phyloP scores from a whole-genome alignment of 2,329 filamentous ascomycete genomes.

The Karstenula rhodostoma region DNA sequence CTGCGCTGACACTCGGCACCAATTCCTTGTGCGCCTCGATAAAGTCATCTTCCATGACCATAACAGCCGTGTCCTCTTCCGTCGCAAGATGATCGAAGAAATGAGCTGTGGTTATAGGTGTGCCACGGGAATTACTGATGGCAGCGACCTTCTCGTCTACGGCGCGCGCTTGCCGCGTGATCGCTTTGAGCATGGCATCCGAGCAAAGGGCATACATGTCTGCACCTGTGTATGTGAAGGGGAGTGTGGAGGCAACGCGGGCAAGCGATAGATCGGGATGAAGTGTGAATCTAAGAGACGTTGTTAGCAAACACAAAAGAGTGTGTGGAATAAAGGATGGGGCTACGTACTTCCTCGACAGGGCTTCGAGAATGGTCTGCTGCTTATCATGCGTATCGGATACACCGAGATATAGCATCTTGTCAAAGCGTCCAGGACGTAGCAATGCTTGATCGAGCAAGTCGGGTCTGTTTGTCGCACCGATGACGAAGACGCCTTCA shows the following conservation, averaged over 20 bases:
- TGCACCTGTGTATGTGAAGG: constrained; percentile 96
- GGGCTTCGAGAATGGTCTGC: constrained; percentile 88
- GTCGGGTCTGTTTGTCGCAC: constrained; percentile 94
- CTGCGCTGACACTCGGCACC: constrained; percentile 90
- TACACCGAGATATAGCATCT: constrained; percentile 97
- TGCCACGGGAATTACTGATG: constrained; percentile 63
- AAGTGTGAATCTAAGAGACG: constrained; percentile 75
- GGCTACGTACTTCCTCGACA: constrained; percentile 86
- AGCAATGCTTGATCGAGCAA: constrained; percentile 88
- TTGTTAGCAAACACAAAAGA: constrained; percentile 10
- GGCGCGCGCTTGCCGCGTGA: constrained; percentile 83
- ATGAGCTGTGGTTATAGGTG: constrained; percentile 80
- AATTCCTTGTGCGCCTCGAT: constrained; percentile 80
- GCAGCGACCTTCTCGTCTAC: constrained; percentile 84
- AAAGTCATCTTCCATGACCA: constrained; percentile 91
- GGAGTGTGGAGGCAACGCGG: constrained; percentile 77
- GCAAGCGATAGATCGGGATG: constrained; percentile 79
- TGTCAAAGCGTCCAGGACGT: constrained; percentile 91
- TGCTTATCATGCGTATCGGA: constrained; percentile 98
- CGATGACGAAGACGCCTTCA: constrained; percentile 90
- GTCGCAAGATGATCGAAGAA: constrained; percentile 95
- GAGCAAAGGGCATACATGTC: constrained; percentile 98
- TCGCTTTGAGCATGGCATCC: constrained; percentile 98
- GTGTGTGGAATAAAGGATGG: background rate
- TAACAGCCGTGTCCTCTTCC: constrained; percentile 82